phyloP scores from a whole-genome alignment of 441 rosid genomes.

The Mallotus japonicus region DNA sequence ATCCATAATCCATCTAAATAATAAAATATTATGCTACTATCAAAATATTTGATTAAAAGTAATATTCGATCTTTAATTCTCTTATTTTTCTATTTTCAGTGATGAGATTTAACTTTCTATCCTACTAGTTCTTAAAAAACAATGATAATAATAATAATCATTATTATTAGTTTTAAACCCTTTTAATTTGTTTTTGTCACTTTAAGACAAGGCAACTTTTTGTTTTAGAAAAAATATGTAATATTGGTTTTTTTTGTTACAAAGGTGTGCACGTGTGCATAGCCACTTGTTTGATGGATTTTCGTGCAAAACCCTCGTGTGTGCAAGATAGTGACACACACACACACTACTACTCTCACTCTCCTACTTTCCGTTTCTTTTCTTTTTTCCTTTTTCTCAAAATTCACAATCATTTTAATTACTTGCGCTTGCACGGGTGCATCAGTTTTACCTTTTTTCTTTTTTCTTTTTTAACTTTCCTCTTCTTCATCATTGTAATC shows the following conservation, averaged over 20 bases:
- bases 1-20: too few species aligned
- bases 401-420: neutral
- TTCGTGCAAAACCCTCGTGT: conserved; percentile 34
- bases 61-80: too few species aligned
- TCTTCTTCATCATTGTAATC: too few species aligned
- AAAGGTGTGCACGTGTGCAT: conserved; percentile 46
- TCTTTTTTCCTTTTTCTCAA: neutral
- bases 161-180: too few species aligned
- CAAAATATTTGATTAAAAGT: too few species aligned
- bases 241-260: neutral
- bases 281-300: conserved; percentile 30
- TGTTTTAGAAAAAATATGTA: neutral
- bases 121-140: too few species aligned
- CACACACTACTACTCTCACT: neutral
- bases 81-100: too few species aligned
- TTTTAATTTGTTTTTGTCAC: neutral
- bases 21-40: too few species aligned
- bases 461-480: neutral
- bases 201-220: conserved; percentile 11
- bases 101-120: too few species aligned
- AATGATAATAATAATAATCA: too few species aligned
- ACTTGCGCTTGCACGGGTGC: conserved; percentile 32
- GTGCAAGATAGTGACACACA: conserved; percentile 31
- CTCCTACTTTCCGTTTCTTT: neutral
- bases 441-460: neutral